Evolutionary conservation across 805 yeast genomes (phyloP).

Genomic region (Wickerhamiella domercqiae): DNA sequence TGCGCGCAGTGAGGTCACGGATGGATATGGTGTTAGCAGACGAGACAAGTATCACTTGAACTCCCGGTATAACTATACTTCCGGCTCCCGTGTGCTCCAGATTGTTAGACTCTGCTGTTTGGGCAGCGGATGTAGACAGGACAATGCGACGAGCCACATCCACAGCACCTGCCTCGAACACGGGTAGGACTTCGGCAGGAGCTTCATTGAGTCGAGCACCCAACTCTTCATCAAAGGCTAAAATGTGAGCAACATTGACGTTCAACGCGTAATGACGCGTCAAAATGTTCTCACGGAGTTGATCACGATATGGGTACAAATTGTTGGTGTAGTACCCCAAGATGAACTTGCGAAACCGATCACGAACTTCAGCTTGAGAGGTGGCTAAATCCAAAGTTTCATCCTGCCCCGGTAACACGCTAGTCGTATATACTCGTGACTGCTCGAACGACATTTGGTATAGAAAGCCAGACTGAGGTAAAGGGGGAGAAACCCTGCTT

Average conservation of each 20-base stretch:
- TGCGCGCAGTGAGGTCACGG: slow-evolving; percentile 71
- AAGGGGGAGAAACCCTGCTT: background rate
- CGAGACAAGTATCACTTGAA: slow-evolving; percentile 67
- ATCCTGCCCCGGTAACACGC: slow-evolving; percentile 75
- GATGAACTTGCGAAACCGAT: slow-evolving; percentile 55
- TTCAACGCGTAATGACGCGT: slow-evolving; percentile 56
- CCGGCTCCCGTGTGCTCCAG: background rate
- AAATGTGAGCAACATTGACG: slow-evolving; percentile 70
- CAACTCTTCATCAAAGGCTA: slow-evolving; percentile 76
- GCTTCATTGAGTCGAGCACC: slow-evolving; percentile 72
- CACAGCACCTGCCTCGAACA: slow-evolving; percentile 47
- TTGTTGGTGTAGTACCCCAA: slow-evolving; percentile 73
- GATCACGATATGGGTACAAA: slow-evolving; percentile 72
- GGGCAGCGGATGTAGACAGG: slow-evolving; percentile 1
- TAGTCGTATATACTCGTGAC: slow-evolving; percentile 35
- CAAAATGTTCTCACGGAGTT: slow-evolving; percentile 70
- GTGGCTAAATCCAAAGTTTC: slow-evolving; percentile 27
- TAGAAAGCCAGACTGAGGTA: slow-evolving; percentile 1
- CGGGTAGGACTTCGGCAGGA: slow-evolving; percentile 75
- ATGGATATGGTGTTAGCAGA: slow-evolving; percentile 58
- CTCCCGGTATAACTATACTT: slow-evolving; percentile 52
- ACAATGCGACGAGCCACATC: slow-evolving; percentile 61
- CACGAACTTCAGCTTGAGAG: slow-evolving; percentile 20
- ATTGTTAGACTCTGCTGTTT: background rate
- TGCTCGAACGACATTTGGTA: slow-evolving; percentile 27